phyloP scores from a whole-genome alignment of 2,329 filamentous ascomycete species.

The Sporothrix protearum region DNA sequence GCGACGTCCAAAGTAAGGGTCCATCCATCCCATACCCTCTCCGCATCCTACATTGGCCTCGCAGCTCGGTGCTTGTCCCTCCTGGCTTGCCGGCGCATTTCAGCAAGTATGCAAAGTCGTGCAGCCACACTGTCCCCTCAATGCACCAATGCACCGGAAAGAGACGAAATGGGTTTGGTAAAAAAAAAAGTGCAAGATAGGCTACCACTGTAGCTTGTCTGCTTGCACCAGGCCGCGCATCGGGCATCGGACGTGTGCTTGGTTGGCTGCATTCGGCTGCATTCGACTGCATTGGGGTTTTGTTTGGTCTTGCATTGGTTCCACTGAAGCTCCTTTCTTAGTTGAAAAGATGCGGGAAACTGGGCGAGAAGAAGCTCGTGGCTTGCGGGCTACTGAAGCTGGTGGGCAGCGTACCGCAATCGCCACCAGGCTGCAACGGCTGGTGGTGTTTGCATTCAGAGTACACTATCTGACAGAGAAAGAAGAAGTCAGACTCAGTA shows the following conservation, averaged over 20 bases:
- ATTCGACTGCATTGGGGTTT: slow-evolving; percentile 2
- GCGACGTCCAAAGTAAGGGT: slow-evolving; percentile 4
- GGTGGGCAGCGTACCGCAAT: not conserved
- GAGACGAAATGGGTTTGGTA: too few species aligned
- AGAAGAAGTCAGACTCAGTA: too few species aligned
- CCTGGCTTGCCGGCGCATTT: not conserved
- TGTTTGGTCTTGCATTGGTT: slow-evolving; percentile 10
- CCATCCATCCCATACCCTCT: slow-evolving; percentile 5
- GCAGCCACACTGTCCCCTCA: too few species aligned
- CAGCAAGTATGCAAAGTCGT: not conserved
- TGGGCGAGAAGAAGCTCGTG: not conserved
- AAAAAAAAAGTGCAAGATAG: not conserved
- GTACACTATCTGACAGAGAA: not conserved
- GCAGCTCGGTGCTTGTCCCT: not conserved
- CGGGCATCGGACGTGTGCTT: not conserved
- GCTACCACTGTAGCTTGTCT: not conserved
- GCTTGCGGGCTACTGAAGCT: not conserved
- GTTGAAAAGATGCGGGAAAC: not conserved
- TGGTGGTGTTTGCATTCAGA: not conserved
- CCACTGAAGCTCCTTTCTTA: slow-evolving; percentile 1
- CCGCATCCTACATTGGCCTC: not conserved
- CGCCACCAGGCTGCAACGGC: not conserved
- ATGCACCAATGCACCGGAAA: too few species aligned
- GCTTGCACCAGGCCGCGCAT: not conserved
- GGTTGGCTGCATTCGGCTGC: not conserved